phyloP scores from a whole-genome alignment of 208 protist genomes.

The Naegleria fowleri region DNA sequence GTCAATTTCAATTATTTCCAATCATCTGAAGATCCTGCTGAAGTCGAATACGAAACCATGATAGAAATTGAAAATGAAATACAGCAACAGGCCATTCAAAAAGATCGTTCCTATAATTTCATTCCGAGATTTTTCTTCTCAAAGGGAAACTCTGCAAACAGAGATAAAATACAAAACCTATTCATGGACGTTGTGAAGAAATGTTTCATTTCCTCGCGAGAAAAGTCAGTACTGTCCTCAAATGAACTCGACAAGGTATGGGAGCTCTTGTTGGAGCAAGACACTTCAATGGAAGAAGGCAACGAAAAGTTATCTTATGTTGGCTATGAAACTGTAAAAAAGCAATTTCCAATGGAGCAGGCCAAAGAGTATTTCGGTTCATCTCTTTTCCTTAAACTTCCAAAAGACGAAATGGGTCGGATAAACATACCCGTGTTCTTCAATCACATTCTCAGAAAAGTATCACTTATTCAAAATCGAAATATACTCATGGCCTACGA shows the following conservation, averaged over 20 bases:
- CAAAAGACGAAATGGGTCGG: background rate
- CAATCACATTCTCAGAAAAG: constrained; percentile 36
- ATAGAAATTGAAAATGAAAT: constrained; percentile 1
- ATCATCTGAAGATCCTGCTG: background rate
- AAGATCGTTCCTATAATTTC: background rate
- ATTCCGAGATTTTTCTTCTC: constrained; percentile 20
- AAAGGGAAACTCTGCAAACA: background rate
- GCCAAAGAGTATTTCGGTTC: background rate
- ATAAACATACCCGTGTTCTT: background rate
- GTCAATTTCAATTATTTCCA: too few relatives aligned
- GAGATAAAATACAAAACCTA: background rate
- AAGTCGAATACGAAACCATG: background rate
- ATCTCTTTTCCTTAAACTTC: background rate
- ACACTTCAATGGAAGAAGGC: background rate
- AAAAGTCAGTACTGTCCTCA: background rate
- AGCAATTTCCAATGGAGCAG: background rate
- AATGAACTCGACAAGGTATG: background rate
- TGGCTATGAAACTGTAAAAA: background rate
- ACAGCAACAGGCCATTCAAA: background rate
- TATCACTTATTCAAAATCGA: constrained; percentile 71
- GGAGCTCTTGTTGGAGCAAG: background rate
- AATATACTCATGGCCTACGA: constrained; percentile 72
- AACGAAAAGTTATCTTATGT: background rate
- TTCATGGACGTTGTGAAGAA: background rate
- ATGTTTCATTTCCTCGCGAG: background rate